Percentiles rank a stretch among this genome's conserved stretches.
Evolutionary conservation across 1,139 yeast genomes (phyloP).

Genomic region (Citeromyces siamensis): DNA sequence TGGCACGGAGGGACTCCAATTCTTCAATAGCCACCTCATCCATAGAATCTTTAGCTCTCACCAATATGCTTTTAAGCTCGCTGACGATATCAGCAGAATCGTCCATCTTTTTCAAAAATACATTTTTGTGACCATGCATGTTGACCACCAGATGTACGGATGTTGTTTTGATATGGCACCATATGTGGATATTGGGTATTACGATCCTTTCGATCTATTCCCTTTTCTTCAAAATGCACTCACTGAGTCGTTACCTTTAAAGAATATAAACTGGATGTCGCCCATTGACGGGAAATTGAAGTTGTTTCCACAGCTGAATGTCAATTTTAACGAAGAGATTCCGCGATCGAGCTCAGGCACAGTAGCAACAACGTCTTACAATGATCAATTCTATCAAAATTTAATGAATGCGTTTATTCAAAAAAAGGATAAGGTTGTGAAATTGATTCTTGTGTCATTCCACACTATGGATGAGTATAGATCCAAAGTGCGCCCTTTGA

Average conservation of each 20-base stretch:
- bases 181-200: conserved; percentile 37
- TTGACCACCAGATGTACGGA: not conserved
- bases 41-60: not conserved
- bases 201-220: conserved; percentile 74
- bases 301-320: conserved; percentile 53
- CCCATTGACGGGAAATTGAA: conserved; percentile 42
- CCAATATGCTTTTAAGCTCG: not conserved
- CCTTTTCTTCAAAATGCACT: conserved; percentile 23
- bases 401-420: not conserved
- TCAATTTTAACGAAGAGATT: conserved; percentile 50
- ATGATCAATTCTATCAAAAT: conserved; percentile 9
- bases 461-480: conserved; percentile 65
- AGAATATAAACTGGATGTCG: conserved; percentile 72
- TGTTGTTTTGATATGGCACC: conserved; percentile 6
- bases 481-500: conserved; percentile 66
- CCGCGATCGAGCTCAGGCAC: conserved; percentile 18
- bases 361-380: conserved; percentile 6
- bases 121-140: too few relatives aligned
- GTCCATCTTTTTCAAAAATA: conserved; percentile 8
- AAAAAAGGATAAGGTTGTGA: conserved; percentile 31
- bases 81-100: conserved; percentile 6
- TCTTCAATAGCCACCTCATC: conserved; percentile 6
- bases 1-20: conserved; percentile 6
- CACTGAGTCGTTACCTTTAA: conserved; percentile 43
- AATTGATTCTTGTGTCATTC: conserved; percentile 58